Evolutionary conservation across 331 rosid species (phyloP).

Genomic region (Erythrophleum ivorense): DNA sequence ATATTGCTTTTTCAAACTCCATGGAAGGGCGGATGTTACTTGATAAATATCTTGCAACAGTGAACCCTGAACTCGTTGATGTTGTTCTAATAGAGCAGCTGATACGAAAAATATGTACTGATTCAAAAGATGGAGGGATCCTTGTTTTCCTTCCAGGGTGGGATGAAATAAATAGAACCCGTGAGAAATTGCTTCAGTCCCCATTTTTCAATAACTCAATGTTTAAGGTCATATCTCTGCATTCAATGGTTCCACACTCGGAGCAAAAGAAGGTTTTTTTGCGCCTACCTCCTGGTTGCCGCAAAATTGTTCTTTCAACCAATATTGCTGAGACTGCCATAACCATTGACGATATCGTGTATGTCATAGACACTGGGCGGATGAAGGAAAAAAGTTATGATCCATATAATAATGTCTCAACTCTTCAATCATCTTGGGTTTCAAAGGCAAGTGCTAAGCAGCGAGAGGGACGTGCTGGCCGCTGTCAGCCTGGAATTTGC

Average conservation of each 20-base stretch:
- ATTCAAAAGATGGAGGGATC: constrained; percentile 86
- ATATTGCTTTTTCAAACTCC: constrained; percentile 54
- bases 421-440: constrained; percentile 95
- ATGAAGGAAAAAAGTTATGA: constrained; percentile 94
- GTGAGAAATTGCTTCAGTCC: constrained; percentile 62
- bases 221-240: constrained; percentile 69
- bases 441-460: constrained; percentile 98
- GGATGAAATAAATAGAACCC: constrained; percentile 88
- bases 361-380: constrained; percentile 89
- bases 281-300: constrained; percentile 70
- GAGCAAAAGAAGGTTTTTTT: constrained; percentile 86
- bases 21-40: constrained; percentile 53
- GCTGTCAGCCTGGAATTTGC: constrained; percentile 97
- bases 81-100: constrained; percentile 70
- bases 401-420: constrained; percentile 84
- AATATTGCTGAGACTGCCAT: constrained; percentile 96
- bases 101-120: constrained; percentile 72
- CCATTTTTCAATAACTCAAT: constrained; percentile 62
- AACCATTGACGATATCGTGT: constrained; percentile 95
- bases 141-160: constrained; percentile 97
- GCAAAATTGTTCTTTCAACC: constrained; percentile 91
- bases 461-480: constrained; percentile 98
- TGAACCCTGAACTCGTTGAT: constrained; percentile 76
- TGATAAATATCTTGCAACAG: constrained; percentile 60
- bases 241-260: constrained; percentile 79